Evolutionary conservation across 768 basidiomycete species (phyloP), one percentile per base, ranked within the genome.

Genomic region (Trichaptum fuscoviolaceum): DNA sequence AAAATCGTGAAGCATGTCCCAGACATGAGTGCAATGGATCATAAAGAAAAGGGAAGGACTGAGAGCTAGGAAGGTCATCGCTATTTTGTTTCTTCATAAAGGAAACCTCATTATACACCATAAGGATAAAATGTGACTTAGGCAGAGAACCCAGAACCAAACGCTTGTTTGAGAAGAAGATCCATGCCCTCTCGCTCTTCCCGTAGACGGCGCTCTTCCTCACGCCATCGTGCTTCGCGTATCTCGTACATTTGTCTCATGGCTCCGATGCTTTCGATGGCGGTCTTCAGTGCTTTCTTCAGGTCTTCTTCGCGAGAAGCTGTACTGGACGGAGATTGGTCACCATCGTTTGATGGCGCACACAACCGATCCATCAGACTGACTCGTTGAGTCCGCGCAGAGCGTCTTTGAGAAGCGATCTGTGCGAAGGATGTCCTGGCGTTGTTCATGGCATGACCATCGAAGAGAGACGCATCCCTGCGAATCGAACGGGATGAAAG

Each of bases 141-240:
- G 2, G 42, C 42, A 17, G 69, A 71, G 23, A 78, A 65, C 61
- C 77, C 70, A n/a, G 75, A 81, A 79, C 76, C 84, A 24, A 92
- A 76, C 3, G 88, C 85, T 75, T 92, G 90, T 69, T 78, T 79
- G 62, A 93, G 75, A 57, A 92, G 75, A 64, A 90, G 69, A 69
- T 89, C 87, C 2, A 92, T 85, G 20, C 81, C 76, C 71, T 90
- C 88, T 17, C 89, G 79, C 65, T 93, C 92, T 30, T 88, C 86
- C 62, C 81, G 78, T 66, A 90, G 80, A 66, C 84, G 79, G 26
- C 81, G 75, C 83, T 92, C 87, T 76, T 91, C 91, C 18, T 90
- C 88, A 52, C 81, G 75, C 86, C 90, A 90, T 57, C 91, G 79
- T 62, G 82, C 81, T 72, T 89, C 90, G 20, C 90, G 79, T 68